Evolutionary conservation across 495 filamentous ascomycete genomes (phyloP), one percentile per base, ranked within the genome.

Genomic region (Hypoxylon rickii): DNA sequence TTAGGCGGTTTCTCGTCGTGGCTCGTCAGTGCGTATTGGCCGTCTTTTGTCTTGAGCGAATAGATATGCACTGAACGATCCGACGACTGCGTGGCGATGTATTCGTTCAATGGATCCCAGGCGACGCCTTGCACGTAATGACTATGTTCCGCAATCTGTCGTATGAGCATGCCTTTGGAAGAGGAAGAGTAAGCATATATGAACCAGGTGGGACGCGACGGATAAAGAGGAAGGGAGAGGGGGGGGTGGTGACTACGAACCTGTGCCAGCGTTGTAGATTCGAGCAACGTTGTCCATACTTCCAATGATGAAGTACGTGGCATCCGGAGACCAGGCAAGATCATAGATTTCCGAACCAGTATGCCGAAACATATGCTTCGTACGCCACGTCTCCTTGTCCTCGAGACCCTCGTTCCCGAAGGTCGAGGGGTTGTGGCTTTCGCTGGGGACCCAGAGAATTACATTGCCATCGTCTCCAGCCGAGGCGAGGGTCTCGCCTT

Each of bases 231-330:
- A 26, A 47, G 3, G 15, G 11, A n/a, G n/a, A n/a, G n/a, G n/a
- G n/a, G n/a, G n/a, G n/a, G n/a, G n/a, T n/a, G n/a, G n/a, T n/a
- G 13, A 48, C 32, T 51, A 74, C 83, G 32, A 73, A 96, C 94
- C 94, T 55, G 87, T 96, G 51, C 89, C 86, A 43, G 93, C 91
- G 72, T 96, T 96, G 78, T 96, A 97, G 55, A 99, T 97, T 36
- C 94, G 80, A 40, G 95, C 92, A 66, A 97, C 85, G 70, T 99
- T 99, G 73, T 99, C 94, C 92, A 97, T 97, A 71, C 95, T 97
- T 3, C 94, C 94, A 15, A 92, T 96, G 57, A 99, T 96, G 75
- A 97, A 96, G 74, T 92, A 96, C 21, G 89, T 79, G 17, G 89
- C 93, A 75, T 99, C 94, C 7, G 94, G 94, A 17, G 94, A 96